Percentiles rank a stretch among this genome's conserved stretches.
These are phyloP conservation scores for Linnemannia zychae DNA, from an alignment of 192 early-diverging fungal genomes.

Conservation along the genomic window DNA sequence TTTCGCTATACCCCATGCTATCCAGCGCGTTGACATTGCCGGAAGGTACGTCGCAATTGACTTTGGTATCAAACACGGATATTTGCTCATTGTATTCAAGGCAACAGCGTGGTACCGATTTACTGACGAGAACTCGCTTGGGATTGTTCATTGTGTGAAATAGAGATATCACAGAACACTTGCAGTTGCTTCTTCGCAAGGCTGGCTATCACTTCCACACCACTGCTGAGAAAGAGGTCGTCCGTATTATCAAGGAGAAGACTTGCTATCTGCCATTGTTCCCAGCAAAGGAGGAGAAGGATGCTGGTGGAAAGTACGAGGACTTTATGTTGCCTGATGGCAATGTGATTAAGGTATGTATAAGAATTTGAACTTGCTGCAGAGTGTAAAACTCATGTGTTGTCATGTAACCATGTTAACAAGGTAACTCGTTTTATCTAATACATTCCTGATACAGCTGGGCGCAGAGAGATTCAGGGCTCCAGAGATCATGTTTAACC, in stretches of 20 bases:
- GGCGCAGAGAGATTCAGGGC: conserved; percentile 94
- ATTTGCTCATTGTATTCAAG: not conserved
- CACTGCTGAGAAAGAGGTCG: conserved; percentile 95
- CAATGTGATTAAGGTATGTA: conserved; percentile 79
- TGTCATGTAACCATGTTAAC: not conserved
- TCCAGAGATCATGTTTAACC: conserved; percentile 96
- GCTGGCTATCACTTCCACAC: conserved; percentile 90
- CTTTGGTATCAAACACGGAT: not conserved
- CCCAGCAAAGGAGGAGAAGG: conserved; percentile 95
- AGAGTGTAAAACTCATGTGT: not conserved
- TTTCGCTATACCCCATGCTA: conserved; percentile 95
- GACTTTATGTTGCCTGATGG: conserved; percentile 89
- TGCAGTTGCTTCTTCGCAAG: conserved; percentile 94
- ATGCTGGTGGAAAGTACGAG: conserved; percentile 79
- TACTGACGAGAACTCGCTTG: not conserved
- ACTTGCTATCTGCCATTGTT: conserved; percentile 93
- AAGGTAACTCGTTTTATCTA: not conserved
- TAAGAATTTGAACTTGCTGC: not conserved
- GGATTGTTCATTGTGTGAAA: not conserved
- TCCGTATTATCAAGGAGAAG: conserved; percentile 96
- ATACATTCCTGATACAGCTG: conserved; percentile 60
- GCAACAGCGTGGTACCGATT: not conserved
- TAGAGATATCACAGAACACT: conserved; percentile 93
- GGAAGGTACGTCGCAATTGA: conserved; percentile 65
- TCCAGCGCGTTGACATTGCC: conserved; percentile 93